These are phyloP conservation scores for Elsinoe necatrix DNA, from an alignment of 2,329 filamentous ascomycete species.

Conservation along the genomic window DNA sequence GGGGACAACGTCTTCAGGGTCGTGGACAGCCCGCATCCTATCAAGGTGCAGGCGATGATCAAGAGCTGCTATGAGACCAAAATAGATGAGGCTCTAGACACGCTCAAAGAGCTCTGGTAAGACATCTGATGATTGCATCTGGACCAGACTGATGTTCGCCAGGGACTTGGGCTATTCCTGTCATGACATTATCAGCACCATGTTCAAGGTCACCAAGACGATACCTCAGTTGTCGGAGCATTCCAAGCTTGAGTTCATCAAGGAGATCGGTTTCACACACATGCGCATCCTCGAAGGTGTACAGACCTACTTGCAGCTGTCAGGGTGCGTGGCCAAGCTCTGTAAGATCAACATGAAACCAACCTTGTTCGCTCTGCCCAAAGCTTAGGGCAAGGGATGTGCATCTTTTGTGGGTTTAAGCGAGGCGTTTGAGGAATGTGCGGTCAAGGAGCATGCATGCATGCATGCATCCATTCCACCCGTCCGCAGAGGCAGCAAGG, in stretches of 20 bases:
- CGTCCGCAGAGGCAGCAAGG: background rate
- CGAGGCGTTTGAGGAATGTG: slow-evolving; percentile 22
- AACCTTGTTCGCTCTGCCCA: slow-evolving; percentile 56
- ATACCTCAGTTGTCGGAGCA: slow-evolving; percentile 88
- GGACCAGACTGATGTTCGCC: background rate
- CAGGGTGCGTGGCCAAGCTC: slow-evolving; percentile 81
- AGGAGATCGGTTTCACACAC: slow-evolving; percentile 94
- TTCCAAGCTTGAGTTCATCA: slow-evolving; percentile 88
- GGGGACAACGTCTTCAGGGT: slow-evolving; percentile 98
- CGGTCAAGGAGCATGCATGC: slow-evolving; percentile 8
- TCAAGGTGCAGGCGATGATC: slow-evolving; percentile 98
- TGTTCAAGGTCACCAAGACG: slow-evolving; percentile 98
- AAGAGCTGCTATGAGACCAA: slow-evolving; percentile 93
- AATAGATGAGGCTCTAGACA: slow-evolving; percentile 77
- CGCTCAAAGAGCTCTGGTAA: slow-evolving; percentile 79
- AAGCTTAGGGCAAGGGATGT: slow-evolving; percentile 16
- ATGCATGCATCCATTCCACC: background rate
- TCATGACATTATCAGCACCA: slow-evolving; percentile 97
- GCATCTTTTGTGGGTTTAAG: slow-evolving; percentile 19
- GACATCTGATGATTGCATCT: slow-evolving; percentile 19
- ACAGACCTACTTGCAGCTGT: slow-evolving; percentile 87
- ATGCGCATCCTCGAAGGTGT: slow-evolving; percentile 99
- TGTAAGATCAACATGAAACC: slow-evolving; percentile 97
- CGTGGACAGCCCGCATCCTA: slow-evolving; percentile 91
- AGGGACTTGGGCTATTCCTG: slow-evolving; percentile 88